These are phyloP conservation scores for Acanthochlamys bracteata DNA, from an alignment of 106 monocot species.

Conservation along the genomic window DNA sequence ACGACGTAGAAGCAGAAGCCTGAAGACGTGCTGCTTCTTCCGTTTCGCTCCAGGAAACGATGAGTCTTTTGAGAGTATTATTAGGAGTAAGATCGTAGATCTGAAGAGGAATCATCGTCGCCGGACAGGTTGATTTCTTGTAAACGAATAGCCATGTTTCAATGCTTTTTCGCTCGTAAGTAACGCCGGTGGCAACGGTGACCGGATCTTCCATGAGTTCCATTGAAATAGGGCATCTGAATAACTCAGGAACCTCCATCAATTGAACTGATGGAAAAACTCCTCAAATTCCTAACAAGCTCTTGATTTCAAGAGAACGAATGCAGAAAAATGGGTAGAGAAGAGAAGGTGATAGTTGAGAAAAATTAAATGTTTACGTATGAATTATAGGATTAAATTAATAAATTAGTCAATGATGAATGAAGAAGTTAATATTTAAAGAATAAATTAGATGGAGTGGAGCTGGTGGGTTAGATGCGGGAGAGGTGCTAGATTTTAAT, in stretches of 20 bases:
- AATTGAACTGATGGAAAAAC: not conserved
- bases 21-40: not conserved
- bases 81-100: constrained; percentile 64
- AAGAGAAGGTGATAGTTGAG: too few species aligned
- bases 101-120: constrained; percentile 56
- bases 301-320: too few species aligned
- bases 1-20: not conserved
- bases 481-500: too few species aligned
- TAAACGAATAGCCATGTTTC: constrained; percentile 60
- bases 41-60: constrained; percentile 25
- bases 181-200: constrained; percentile 76
- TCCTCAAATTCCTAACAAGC: not conserved
- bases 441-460: too few species aligned
- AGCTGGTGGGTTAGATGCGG: too few species aligned
- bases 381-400: too few species aligned
- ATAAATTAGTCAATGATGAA: not conserved
- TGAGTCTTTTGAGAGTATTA: constrained; percentile 62
- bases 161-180: constrained; percentile 73
- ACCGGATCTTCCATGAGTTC: constrained; percentile 78
- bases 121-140: constrained; percentile 67
- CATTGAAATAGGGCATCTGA: constrained; percentile 82
- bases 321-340: too few species aligned
- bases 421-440: not conserved
- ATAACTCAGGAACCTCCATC: constrained; percentile 27
- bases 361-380: too few species aligned